Percentiles rank a stretch among this genome's conserved stretches.
Evolutionary conservation across 257 asterid species (phyloP).

Genomic region (Eustoma russellianum): DNA sequence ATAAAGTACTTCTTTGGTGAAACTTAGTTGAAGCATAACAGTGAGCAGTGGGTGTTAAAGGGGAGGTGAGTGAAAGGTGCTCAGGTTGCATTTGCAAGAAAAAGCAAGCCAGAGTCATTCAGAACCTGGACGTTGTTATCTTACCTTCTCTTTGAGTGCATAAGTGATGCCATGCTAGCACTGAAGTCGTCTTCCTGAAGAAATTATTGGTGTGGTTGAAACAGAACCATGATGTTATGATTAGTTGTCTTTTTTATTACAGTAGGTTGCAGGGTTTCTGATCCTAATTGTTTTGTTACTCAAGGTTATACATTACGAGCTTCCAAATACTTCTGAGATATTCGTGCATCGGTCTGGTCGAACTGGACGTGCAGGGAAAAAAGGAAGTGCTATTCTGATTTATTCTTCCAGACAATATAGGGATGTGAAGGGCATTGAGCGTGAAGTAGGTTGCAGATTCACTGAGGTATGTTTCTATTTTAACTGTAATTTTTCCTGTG

Average conservation of each 20-base stretch:
- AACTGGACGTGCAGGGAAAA: constrained; percentile 99
- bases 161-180: no score
- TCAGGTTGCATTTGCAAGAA: no score
- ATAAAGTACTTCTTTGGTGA: no score
- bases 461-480: constrained; percentile 38
- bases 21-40: no score
- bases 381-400: constrained; percentile 79
- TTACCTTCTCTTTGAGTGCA: no score
- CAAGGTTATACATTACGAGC: constrained; percentile 87
- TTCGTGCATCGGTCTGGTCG: constrained; percentile 98
- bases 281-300: constrained; percentile 2
- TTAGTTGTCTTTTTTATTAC: background rate
- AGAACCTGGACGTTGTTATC: no score
- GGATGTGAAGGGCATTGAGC: constrained; percentile 68
- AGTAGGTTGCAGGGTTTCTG: constrained; percentile 1
- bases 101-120: no score
- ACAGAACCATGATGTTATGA: no score
- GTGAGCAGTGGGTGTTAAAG: no score
- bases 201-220: no score
- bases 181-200: no score
- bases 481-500: constrained; percentile 4
- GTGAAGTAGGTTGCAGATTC: constrained; percentile 82
- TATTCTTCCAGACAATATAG: constrained; percentile 54
- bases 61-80: no score
- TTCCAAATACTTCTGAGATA: constrained; percentile 72